Evolutionary conservation across 495 filamentous ascomycete genomes (phyloP), one percentile per base, ranked within the genome.

Genomic region (Penicillium canariense): DNA sequence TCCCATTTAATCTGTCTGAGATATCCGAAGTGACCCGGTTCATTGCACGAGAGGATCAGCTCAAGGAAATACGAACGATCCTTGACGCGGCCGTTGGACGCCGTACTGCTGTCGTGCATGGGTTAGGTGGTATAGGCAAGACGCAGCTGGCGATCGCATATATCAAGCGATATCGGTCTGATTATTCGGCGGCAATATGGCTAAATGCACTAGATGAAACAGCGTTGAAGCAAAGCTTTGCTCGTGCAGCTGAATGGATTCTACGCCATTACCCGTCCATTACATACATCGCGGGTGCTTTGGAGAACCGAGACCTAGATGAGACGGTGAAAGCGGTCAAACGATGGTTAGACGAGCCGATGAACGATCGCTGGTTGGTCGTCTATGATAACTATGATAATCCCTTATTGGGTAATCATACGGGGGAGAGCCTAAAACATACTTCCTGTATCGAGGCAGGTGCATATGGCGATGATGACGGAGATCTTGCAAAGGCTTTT

Each of bases 121-220:
- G 51, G 3, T 18, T 54, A 9, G 42, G 51, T 27, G 51, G 51
- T 22, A 54, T 54, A 15, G 51, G 51, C n/a, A 54, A 47, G 42
- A 54, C 51, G 7, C 51, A 54, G 15, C 27, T 54, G 15, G 51
- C 51, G 4, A 8, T 28, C 28, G 23, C 40, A n/a, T 54, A 54
- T 32, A 14, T 28, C 10, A 46, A 20, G 11, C 5, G 20, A n/a
- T 15, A 48, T 22, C 30, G 43, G 9, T 5, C 17, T 39, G 4
- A 36, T 8, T 48, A 48, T 20, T 47, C 40, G 15, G 51, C 51
- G 3, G 25, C 18, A 27, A 17, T 54, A 4, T 48, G 51, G 51
- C 22, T 48, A 1, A 31, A 54, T 23, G 11, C 25, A 5, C 46
- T 30, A 47, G 30, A 48, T 39, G 17, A 22, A n/a, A 17, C 17